Base-by-base conservation (phyloP, 2,329 filamentous ascomycete species). In the Arthrobotrys iridis region DNA sequence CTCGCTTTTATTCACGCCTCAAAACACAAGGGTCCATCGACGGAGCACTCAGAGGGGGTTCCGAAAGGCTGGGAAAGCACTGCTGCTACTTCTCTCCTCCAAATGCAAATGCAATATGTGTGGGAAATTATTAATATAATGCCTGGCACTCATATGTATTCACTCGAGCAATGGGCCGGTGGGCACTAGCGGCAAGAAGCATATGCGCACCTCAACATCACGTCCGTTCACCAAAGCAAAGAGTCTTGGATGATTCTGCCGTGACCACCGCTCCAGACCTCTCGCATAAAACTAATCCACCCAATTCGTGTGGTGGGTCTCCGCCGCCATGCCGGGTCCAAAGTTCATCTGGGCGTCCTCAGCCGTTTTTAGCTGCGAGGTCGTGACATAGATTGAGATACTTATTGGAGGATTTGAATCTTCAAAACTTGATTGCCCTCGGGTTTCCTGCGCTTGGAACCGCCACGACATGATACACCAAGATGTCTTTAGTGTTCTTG, bases 1-100 rank as follows among this genome's bases (percentile, higher is more conserved):
- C 59, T 65, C 50, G 59, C 59, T 64, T 72, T 72, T 72, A 64
- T 55, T 72, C 59, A 58, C 59, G 57, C 40, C 35, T 22, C 35
- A 22, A 62, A 28, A 18, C 66, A 63, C 66, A 41, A 71, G 66
- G 66, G 46, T 65, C 28, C 67, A 72, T 60, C 59, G 48, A 65
- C 59, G 48, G 67, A 33, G 13, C 28, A 58, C 46, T 60, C 30
- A 52, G 24, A 58, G 46, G 50, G 58, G 52, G 52, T 71, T 46
- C 66, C 58, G 46, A 63, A 63, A 58, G 66, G 58, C 58, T 63
- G 66, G 65, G 40, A 62, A 71, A 57, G 57, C 33, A 35, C 15
- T 24, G 2, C 40, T 7, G 24, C 45, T 40, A 28, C 30, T 58
- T 67, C 26, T 41, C 50, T 55, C 43, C 20, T 62, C 41, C 30